Evolutionary conservation across 2,329 filamentous ascomycete species (phyloP).

Genomic region (Dothistroma septosporum): DNA sequence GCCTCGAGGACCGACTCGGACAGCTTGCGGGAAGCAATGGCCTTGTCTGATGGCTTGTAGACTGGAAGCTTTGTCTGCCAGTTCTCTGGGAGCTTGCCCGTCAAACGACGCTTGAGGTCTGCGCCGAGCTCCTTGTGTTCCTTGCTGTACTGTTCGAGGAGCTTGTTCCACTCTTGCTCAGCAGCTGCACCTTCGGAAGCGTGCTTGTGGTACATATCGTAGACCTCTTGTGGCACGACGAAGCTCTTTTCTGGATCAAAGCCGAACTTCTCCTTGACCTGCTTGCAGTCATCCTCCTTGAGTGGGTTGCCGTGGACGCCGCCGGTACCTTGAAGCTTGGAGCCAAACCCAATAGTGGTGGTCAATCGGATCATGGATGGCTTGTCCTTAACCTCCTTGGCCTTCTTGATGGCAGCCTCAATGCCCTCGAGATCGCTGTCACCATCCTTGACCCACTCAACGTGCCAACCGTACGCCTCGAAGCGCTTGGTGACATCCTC

Average conservation of each 20-base stretch:
- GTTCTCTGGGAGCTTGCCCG: slow-evolving; percentile 81
- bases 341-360: slow-evolving; percentile 96
- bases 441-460: slow-evolving; percentile 76
- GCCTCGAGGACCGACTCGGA: slow-evolving; percentile 90
- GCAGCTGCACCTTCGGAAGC: slow-evolving; percentile 78
- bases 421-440: slow-evolving; percentile 84
- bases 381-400: slow-evolving; percentile 88
- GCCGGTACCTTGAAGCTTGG: slow-evolving; percentile 85
- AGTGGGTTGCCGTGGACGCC: slow-evolving; percentile 95
- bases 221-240: slow-evolving; percentile 88
- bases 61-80: slow-evolving; percentile 93
- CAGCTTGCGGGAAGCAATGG: slow-evolving; percentile 90
- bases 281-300: slow-evolving; percentile 89
- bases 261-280: slow-evolving; percentile 91
- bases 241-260: slow-evolving; percentile 95
- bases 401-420: slow-evolving; percentile 80
- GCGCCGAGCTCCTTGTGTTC: slow-evolving; percentile 73
- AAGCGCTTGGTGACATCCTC: slow-evolving; percentile 95
- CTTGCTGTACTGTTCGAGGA: slow-evolving; percentile 79
- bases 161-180: slow-evolving; percentile 92
- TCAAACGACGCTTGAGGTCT: slow-evolving; percentile 76
- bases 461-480: slow-evolving; percentile 96
- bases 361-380: slow-evolving; percentile 93
- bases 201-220: slow-evolving; percentile 84
- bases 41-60: slow-evolving; percentile 80